Conservation (phyloP, 2,329 filamentous ascomycete species). For the Elsinoe arachidis region DNA sequence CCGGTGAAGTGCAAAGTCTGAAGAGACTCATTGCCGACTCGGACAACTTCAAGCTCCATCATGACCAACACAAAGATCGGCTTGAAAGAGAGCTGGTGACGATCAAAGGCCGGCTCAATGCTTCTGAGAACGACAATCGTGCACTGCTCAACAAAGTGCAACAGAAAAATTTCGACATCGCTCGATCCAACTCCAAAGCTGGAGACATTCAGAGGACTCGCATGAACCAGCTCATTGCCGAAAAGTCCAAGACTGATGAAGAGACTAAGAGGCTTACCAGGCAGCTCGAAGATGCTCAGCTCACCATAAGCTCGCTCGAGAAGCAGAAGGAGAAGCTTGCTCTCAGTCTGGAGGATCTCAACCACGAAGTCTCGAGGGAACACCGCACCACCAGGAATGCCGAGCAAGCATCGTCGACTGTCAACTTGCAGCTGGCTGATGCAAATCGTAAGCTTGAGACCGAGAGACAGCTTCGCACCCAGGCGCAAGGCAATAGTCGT, state of each 20-base stretch:
- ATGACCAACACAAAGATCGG: constrained; percentile 90
- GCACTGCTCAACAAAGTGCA: constrained; percentile 94
- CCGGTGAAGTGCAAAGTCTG: constrained; percentile 72
- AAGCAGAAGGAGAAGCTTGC: constrained; percentile 92
- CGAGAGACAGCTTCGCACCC: constrained; percentile 73
- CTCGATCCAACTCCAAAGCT: constrained; percentile 75
- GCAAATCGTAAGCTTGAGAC: constrained; percentile 83
- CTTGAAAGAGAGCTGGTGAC: constrained; percentile 86
- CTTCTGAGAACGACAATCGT: constrained; percentile 93
- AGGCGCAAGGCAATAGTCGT: constrained; percentile 77
- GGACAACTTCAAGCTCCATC: constrained; percentile 77
- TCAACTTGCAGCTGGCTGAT: constrained; percentile 77
- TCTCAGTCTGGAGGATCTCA: constrained; percentile 80
- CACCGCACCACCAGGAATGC: constrained; percentile 83
- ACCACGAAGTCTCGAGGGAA: constrained; percentile 82
- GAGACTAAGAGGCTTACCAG: constrained; percentile 71
- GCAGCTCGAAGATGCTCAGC: constrained; percentile 76
- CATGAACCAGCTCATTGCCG: constrained; percentile 65
- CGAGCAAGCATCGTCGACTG: constrained; percentile 75
- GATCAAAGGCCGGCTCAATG: constrained; percentile 76
- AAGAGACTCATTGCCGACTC: constrained; percentile 83
- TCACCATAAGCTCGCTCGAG: constrained; percentile 73
- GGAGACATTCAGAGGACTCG: constrained; percentile 75
- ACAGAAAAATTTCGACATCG: constrained; percentile 94
- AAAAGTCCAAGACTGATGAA: constrained; percentile 76